These are phyloP conservation scores for Fusarium graminum DNA, from an alignment of 2,329 filamentous ascomycete species.

Conservation along the genomic window DNA sequence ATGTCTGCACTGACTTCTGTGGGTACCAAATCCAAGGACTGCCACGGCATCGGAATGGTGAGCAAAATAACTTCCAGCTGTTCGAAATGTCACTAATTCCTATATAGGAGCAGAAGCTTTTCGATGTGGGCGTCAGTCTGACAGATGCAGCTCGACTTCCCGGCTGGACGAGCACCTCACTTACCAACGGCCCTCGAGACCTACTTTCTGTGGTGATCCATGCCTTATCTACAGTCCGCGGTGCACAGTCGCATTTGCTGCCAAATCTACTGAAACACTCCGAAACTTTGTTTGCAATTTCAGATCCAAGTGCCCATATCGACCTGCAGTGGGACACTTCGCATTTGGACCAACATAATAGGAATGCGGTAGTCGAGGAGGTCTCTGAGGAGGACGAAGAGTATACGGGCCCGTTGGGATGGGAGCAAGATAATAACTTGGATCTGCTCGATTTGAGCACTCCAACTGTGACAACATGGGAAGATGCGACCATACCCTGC, in stretches of 20 bases:
- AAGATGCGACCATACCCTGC: conserved; percentile 3
- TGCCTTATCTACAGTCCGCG: conserved; percentile 46
- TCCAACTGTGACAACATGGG: conserved; percentile 18
- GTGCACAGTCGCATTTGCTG: conserved; percentile 48
- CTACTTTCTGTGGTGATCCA: conserved; percentile 48
- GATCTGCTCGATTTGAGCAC: conserved; percentile 35
- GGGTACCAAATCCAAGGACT: conserved; percentile 49
- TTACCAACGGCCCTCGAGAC: conserved; percentile 49
- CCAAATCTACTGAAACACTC: conserved; percentile 49
- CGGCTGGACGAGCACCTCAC: conserved; percentile 35
- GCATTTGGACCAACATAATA: not conserved
- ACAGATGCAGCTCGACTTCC: conserved; percentile 47
- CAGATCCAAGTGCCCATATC: conserved; percentile 33
- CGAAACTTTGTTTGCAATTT: conserved; percentile 21
- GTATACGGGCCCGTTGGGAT: conserved; percentile 1
- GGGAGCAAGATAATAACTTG: conserved; percentile 13
- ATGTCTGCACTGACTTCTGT: conserved; percentile 48
- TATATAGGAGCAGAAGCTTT: conserved; percentile 51
- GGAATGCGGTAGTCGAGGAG: conserved; percentile 26
- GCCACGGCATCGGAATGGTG: conserved; percentile 52
- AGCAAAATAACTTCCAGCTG: fast-evolving
- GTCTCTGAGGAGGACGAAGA: conserved; percentile 16
- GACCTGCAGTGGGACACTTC: conserved; percentile 22
- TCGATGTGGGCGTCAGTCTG: conserved; percentile 51
- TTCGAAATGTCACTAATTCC: fast-evolving